Evolutionary conservation across 257 asterid species (phyloP), one percentile per base, ranked within the genome.

Genomic region (Osmanthus fragrans): DNA sequence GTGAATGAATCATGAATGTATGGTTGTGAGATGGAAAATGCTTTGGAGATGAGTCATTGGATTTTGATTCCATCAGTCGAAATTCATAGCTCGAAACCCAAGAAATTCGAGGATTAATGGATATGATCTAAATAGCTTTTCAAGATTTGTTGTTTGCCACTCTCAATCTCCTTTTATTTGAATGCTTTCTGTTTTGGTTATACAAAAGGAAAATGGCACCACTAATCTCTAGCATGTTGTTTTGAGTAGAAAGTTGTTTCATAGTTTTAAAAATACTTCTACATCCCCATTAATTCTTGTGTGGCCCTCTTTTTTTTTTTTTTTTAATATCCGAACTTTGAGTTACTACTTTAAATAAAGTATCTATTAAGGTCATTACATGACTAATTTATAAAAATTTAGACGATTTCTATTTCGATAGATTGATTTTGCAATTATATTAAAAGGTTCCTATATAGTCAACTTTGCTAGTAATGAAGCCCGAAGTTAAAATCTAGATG

Each of bases 141-240:
- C 66, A 58, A 58, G 91, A 92, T 94, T 86, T 90, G 77, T 87
- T 94, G 96, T 89, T 94, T 81, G 97, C 93, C 96, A 92, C 86
- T 88, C 70, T 84, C 40, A 56, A 58, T 58, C 29, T 58, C 66
- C 66, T 58, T 7, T 39, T 39, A n/a, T 77, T 58, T 82, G 73
- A 63, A 70, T 21, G 37, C 67, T 66, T 75, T 73, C 72, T 34
- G 71, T 76, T 70, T 71, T 72, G 51, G 68, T 79, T 76, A 19
- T 7, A 2, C n/a, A 56, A 21, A 56, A 34, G 37, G 5, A 34
- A 34, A 34, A 16, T 54, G 25, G 4, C 56, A 47, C 56, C 56
- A 45, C 54, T 45, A 45, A 45, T 8, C 4, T 7, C 13, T 42
- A 42, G 49, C 15, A 40, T 11, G 15, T 42, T 42, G 15, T 42